Conservation (phyloP, 2,329 filamentous ascomycete genomes). For the Colletotrichum cereale region DNA sequence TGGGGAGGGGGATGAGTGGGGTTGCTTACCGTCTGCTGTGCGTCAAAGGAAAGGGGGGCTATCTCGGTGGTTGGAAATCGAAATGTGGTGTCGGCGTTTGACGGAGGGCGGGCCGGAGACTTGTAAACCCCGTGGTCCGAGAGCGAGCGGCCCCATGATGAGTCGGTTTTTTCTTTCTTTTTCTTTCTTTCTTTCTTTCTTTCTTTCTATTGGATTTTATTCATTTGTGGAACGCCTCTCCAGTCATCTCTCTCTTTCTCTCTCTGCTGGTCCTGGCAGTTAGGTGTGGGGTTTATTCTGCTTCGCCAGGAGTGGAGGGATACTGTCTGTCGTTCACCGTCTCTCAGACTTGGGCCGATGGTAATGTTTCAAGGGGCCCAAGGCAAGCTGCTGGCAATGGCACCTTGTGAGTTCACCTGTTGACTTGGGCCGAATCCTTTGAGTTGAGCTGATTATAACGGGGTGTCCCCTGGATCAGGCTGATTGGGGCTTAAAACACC, state of each 20-base stretch:
- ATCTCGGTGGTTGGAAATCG: conserved; percentile 30
- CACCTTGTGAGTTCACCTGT: conserved; percentile 34
- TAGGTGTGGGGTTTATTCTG: background rate
- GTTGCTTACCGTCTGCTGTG: background rate
- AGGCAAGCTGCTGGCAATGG: conserved; percentile 20
- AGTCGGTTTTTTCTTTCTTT: conserved; percentile 18
- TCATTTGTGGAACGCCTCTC: background rate
- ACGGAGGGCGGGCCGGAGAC: conserved; percentile 35
- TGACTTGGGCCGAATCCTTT: conserved; percentile 24
- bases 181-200: too few relatives aligned
- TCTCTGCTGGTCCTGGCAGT: background rate
- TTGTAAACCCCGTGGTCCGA: conserved; percentile 37
- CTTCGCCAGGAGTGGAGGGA: conserved; percentile 18
- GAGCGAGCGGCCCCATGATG: conserved; percentile 10
- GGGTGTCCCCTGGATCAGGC: conserved; percentile 26
- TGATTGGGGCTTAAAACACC: conserved; percentile 7
- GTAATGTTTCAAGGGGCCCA: conserved; percentile 30
- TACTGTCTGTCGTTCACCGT: conserved; percentile 1
- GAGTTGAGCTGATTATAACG: conserved; percentile 26
- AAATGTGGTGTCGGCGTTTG: conserved; percentile 36
- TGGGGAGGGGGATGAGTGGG: background rate
- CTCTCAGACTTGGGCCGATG: conserved; percentile 10
- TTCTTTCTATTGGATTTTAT: too few relatives aligned
- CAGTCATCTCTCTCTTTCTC: too few relatives aligned
- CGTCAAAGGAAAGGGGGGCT: conserved; percentile 1